Evolutionary conservation across 2,329 filamentous ascomycete genomes (phyloP), one percentile per base, ranked within the genome.

Genomic region (Pezicula rhizophila): DNA sequence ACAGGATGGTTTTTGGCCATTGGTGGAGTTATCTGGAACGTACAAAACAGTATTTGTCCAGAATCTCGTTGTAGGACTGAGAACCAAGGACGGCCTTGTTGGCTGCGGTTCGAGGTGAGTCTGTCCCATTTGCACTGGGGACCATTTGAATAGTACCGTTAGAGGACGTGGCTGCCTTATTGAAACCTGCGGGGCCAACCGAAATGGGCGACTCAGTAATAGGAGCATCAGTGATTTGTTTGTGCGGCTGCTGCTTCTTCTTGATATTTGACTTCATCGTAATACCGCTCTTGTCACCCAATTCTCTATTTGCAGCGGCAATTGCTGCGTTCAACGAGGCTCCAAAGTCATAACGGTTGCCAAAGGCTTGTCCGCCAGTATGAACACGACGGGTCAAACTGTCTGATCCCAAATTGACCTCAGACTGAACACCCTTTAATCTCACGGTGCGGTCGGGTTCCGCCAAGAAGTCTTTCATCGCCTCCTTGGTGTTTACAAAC

Each of bases 1-100:
- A 64, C 47, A 59, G 60, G 59, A 59, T 52, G 55, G 52, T 45
- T 15, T 15, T 47, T 31, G 42, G 40, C 43, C 52, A 50, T 23
- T 23, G 23, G 23, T 23, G 60, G 42, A 52, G 48, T 62, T 57
- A 52, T 60, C 55, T 69, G 65, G 78, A 78, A 95, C 92, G 83
- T 92, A 96, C 92, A 82, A 97, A 99, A 79, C 93, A 99, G 78
- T 96, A 99, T 76, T 95, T 96, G 76, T 95, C 91, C 69, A 99
- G 87, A 57, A 99, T 80, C 71, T 99, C 93, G 71, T 95, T 89
- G 68, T 99, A 97, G 52, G 92, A 91, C 52, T 89, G 84, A 56
- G 90, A 95, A 52, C 91, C 81, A 57, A 96, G 84, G 62, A 80
- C 76, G 40, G 84, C 83, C 63, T 85, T 82, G 62, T 79, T 78